A percentile compares a stretch with the other conserved stretches of the same genome.
These are phyloP conservation scores for Phytophthora brassicae DNA, from an alignment of 352 stramenopile genomes.

Conservation along the genomic window DNA sequence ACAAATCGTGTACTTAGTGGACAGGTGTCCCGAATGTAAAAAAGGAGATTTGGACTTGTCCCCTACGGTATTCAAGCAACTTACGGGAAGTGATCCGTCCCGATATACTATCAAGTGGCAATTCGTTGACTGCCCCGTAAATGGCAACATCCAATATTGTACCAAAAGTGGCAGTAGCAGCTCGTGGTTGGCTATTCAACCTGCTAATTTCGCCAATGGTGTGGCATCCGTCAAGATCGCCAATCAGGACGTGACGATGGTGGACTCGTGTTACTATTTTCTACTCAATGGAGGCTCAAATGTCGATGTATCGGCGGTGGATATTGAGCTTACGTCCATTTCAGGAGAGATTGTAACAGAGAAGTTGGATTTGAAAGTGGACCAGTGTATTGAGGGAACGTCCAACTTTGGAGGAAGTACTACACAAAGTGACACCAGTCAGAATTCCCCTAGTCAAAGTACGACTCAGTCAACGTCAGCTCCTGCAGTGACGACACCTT, in stretches of 20 bases:
- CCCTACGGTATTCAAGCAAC: constrained; percentile 41
- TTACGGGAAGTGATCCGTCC: constrained; percentile 45
- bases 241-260: constrained; percentile 62
- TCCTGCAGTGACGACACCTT: background rate
- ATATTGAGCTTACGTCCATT: constrained; percentile 53
- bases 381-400: constrained; percentile 43
- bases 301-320: constrained; percentile 37
- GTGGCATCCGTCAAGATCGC: constrained; percentile 43
- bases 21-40: constrained; percentile 69
- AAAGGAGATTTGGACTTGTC: constrained; percentile 62
- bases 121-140: constrained; percentile 51
- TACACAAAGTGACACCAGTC: constrained; percentile 19
- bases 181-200: constrained; percentile 48
- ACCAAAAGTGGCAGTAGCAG: constrained; percentile 53
- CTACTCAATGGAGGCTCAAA: constrained; percentile 37
- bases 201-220: constrained; percentile 39
- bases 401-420: constrained; percentile 25
- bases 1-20: constrained; percentile 57
- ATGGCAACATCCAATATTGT: constrained; percentile 48
- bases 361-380: constrained; percentile 43
- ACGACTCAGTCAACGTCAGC: constrained; percentile 11
- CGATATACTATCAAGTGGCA: constrained; percentile 52
- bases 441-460: constrained; percentile 1
- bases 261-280: constrained; percentile 72
- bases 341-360: constrained; percentile 53